These are phyloP conservation scores for Mycena maculata DNA, from an alignment of 768 basidiomycete species.

Conservation along the genomic window DNA sequence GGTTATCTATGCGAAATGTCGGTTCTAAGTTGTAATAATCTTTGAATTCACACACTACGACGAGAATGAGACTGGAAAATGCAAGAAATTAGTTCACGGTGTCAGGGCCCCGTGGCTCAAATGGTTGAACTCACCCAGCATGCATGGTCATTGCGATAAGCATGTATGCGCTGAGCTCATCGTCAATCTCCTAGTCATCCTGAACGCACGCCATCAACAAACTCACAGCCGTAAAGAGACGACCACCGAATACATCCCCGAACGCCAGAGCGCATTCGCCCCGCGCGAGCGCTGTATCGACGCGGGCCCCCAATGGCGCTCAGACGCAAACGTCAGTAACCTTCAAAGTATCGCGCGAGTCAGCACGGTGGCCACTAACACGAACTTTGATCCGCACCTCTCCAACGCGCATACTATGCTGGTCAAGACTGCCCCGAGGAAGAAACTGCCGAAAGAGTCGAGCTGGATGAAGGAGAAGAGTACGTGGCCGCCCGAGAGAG, in stretches of 20 bases:
- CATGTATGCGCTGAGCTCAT: constrained; percentile 69
- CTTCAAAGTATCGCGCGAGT: constrained; percentile 53
- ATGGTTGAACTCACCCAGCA: constrained; percentile 75
- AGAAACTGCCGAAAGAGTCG: constrained; percentile 60
- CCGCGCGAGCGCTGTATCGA: constrained; percentile 50
- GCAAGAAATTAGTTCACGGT: constrained; percentile 8
- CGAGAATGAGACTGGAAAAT: constrained; percentile 56
- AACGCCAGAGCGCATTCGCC: constrained; percentile 63
- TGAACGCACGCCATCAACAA: neutral
- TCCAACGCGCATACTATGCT: constrained; percentile 63
- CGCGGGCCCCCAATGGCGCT: constrained; percentile 61
- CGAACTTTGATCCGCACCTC: constrained; percentile 53
- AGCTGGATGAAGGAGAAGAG: constrained; percentile 55
- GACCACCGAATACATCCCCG: constrained; percentile 66
- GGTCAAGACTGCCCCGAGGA: constrained; percentile 52
- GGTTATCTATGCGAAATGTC: constrained; percentile 55
- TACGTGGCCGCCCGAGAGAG: constrained; percentile 52
- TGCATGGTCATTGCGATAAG: constrained; percentile 79
- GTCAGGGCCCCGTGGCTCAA: too few species aligned
- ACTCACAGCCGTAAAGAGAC: constrained; percentile 73
- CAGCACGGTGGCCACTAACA: neutral
- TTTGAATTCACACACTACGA: constrained; percentile 53
- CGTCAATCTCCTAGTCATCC: constrained; percentile 16
- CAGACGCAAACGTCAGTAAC: constrained; percentile 60
- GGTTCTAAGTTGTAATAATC: too few species aligned